Percentiles rank a stretch among this genome's conserved stretches.
phyloP scores from a whole-genome alignment of 305 asterid species.

The Fraxinus baroniana region DNA sequence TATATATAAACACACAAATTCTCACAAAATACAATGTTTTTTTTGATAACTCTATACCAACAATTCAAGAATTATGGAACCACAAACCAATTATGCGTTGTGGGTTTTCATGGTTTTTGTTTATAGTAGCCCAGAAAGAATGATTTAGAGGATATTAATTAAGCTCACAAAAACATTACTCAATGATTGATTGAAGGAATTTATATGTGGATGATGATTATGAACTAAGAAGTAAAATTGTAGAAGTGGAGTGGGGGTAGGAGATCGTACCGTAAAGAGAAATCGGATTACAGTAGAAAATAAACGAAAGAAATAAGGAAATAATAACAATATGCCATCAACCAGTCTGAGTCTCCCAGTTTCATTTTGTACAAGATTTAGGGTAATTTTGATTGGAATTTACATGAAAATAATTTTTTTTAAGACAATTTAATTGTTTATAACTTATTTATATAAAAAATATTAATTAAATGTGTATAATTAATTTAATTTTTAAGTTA shows the following conservation, averaged over 20 bases:
- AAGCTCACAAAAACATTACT: conserved; percentile 6
- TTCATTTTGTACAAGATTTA: too few species aligned
- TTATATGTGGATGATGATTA: not conserved
- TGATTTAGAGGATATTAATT: not conserved
- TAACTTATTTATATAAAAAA: too few species aligned
- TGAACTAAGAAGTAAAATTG: conserved; percentile 2
- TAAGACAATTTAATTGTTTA: too few species aligned
- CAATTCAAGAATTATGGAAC: conserved; percentile 13
- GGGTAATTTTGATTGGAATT: too few species aligned
- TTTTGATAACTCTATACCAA: conserved; percentile 17
- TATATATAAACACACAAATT: too few species aligned
- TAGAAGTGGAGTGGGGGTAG: not conserved
- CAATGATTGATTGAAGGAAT: not conserved
- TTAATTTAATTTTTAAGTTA: too few species aligned
- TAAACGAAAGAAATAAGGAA: not conserved
- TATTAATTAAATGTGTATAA: too few species aligned
- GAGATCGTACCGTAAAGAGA: conserved; percentile 28
- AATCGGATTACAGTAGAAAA: not conserved
- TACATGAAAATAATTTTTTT: too few species aligned
- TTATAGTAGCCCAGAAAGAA: conserved; percentile 8
- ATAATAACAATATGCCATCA: too few species aligned
- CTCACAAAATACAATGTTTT: conserved; percentile 20
- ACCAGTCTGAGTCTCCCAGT: too few species aligned
- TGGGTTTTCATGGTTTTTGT: conserved; percentile 29
- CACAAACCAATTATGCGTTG: not conserved